Percentiles rank a stretch among this genome's conserved stretches.
phyloP scores from a whole-genome alignment of 1,139 yeast genomes.

The Geotrichum siamense region DNA sequence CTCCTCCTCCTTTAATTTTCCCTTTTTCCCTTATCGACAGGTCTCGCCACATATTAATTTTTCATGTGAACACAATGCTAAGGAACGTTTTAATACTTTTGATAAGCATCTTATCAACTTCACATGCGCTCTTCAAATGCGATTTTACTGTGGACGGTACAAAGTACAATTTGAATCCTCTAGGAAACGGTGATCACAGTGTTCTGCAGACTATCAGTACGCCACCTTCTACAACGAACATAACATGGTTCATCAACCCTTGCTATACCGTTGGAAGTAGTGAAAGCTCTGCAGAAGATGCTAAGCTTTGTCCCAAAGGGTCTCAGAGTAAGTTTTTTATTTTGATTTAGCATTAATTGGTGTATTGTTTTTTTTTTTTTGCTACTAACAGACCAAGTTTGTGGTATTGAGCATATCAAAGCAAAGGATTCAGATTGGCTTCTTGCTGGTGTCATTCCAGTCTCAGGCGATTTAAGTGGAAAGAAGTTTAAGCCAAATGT shows the following conservation, averaged over 20 bases:
- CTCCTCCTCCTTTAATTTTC: background rate
- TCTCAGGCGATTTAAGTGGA: slow-evolving; percentile 32
- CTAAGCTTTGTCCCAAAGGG: slow-evolving; percentile 51
- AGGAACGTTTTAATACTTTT: background rate
- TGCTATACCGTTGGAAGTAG: slow-evolving; percentile 45
- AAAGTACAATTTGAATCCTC: slow-evolving; percentile 38
- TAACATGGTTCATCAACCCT: slow-evolving; percentile 63
- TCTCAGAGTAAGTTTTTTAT: slow-evolving; percentile 40
- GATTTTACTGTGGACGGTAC: slow-evolving; percentile 39
- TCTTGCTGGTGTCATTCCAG: slow-evolving; percentile 52
- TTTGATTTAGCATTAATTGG: background rate
- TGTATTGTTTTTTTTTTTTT: too few relatives aligned
- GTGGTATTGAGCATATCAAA: slow-evolving; percentile 44
- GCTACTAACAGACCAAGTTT: slow-evolving; percentile 30
- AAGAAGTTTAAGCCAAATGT: slow-evolving; percentile 25
- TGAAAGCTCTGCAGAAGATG: slow-evolving; percentile 31
- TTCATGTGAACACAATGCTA: background rate
- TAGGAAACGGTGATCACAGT: slow-evolving; percentile 44
- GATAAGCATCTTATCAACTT: slow-evolving; percentile 19
- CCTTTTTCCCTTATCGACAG: background rate
- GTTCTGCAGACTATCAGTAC: slow-evolving; percentile 44
- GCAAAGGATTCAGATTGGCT: slow-evolving; percentile 36
- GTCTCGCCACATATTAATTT: background rate
- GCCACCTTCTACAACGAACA: slow-evolving; percentile 66
- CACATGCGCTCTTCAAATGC: slow-evolving; percentile 42